Evolutionary conservation across 208 protist species (phyloP).

Genomic region (Crithidia acanthocephali): DNA sequence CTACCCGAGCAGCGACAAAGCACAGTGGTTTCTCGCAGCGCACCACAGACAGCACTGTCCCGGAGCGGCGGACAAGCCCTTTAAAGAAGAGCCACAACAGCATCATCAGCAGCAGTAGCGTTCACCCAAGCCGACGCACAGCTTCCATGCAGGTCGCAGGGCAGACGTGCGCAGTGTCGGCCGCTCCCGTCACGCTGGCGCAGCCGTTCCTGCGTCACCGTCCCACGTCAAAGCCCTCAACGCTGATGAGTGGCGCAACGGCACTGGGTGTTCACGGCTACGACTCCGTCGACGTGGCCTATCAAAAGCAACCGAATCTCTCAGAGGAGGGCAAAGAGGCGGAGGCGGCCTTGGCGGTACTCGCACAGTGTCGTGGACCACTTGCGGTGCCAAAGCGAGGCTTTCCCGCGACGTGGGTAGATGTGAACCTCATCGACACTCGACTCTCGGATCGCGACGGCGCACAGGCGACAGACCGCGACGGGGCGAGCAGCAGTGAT

Average conservation of each 20-base stretch:
- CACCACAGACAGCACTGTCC: not conserved
- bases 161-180: not conserved
- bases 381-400: slow-evolving; percentile 15
- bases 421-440: slow-evolving; percentile 37
- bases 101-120: not conserved
- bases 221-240: not conserved
- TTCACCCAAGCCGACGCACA: not conserved
- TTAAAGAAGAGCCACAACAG: not conserved
- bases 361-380: slow-evolving; percentile 6
- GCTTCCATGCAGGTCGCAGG: no score
- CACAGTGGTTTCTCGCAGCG: not conserved
- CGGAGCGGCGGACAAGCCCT: slow-evolving; percentile 1
- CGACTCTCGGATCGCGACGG: not conserved
- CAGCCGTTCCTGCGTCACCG: slow-evolving; percentile 25
- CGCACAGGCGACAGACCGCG: not conserved
- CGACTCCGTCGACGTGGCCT: not conserved
- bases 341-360: slow-evolving; percentile 10
- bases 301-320: no score
- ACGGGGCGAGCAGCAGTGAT: not conserved
- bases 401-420: slow-evolving; percentile 19
- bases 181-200: slow-evolving; percentile 5
- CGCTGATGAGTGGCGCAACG: not conserved
- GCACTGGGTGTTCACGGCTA: not conserved
- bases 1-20: no score
- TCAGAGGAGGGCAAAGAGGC: not conserved